Evolutionary conservation across 177 flowering plant species (phyloP).

Genomic region (Vitis hybrid): DNA sequence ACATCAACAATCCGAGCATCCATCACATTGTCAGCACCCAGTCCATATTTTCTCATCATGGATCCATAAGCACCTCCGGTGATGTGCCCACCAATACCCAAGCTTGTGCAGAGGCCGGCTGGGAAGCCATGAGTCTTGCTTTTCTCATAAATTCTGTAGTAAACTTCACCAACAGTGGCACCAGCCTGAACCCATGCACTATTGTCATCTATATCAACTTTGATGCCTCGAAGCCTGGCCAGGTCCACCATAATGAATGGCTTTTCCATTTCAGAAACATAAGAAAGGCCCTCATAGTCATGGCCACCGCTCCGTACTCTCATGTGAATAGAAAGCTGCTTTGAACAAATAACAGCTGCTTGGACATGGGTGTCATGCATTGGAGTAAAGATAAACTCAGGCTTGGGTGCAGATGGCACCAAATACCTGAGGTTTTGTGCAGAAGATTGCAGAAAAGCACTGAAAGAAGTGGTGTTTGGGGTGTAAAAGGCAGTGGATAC

Average conservation of each 20-base stretch:
- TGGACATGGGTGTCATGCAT: conserved; percentile 33
- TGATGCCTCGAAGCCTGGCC: conserved; percentile 27
- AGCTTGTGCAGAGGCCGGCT: conserved; percentile 25
- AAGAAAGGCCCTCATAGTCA: conserved; percentile 51
- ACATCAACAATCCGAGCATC: conserved; percentile 28
- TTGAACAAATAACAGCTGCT: conserved; percentile 39
- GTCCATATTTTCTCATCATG: conserved; percentile 32
- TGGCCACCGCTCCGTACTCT: conserved; percentile 52
- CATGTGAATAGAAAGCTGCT: conserved; percentile 27
- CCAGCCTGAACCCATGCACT: conserved; percentile 49
- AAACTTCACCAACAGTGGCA: conserved; percentile 46
- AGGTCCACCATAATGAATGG: conserved; percentile 42
- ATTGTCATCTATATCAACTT: conserved; percentile 22
- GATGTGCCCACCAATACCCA: conserved; percentile 29
- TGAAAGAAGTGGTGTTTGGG: conserved; percentile 20
- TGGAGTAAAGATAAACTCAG: conserved; percentile 51
- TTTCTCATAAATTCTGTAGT: conserved; percentile 34
- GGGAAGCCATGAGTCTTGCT: conserved; percentile 29
- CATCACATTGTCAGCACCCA: conserved; percentile 25
- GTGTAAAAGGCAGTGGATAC: conserved; percentile 15
- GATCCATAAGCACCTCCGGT: conserved; percentile 32
- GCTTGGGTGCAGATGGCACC: conserved; percentile 32
- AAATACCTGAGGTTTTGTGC: conserved; percentile 37
- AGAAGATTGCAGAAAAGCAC: conserved; percentile 25
- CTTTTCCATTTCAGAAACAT: conserved; percentile 24